Conservation (phyloP, 1,139 yeast species). For the Saccharomyces hybrid region DNA sequence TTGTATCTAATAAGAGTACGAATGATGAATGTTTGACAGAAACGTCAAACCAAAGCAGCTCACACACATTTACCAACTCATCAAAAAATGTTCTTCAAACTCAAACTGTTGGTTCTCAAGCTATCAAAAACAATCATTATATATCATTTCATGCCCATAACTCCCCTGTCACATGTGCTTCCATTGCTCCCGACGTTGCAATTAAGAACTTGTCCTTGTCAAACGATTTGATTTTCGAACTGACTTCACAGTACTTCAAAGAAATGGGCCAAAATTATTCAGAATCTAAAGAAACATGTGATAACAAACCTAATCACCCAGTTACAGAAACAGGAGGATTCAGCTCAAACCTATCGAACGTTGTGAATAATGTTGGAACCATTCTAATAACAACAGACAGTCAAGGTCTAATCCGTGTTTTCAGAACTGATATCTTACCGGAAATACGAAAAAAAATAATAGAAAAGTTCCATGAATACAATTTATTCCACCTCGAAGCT, state of each 20-base stretch:
- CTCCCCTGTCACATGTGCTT: constrained; percentile 65
- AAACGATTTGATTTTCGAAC: constrained; percentile 71
- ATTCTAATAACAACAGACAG: constrained; percentile 71
- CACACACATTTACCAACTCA: background rate
- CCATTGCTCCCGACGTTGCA: constrained; percentile 71
- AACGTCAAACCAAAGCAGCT: background rate
- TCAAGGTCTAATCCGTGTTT: constrained; percentile 64
- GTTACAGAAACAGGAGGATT: background rate
- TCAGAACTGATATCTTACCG: constrained; percentile 68
- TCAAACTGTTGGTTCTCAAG: constrained; percentile 8
- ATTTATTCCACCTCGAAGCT: background rate
- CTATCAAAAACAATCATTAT: constrained; percentile 36
- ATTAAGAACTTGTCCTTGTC: constrained; percentile 60
- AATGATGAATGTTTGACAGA: background rate
- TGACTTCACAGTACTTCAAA: constrained; percentile 36
- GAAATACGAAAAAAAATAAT: constrained; percentile 32
- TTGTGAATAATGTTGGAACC: constrained; percentile 31
- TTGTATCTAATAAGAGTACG: background rate
- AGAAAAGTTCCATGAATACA: constrained; percentile 14
- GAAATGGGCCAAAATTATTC: background rate
- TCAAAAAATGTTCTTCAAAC: background rate
- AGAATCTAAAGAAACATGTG: background rate
- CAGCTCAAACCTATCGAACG: constrained; percentile 12
- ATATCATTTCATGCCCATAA: constrained; percentile 75
- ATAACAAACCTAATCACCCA: background rate